Evolutionary conservation across 2,329 filamentous ascomycete genomes (phyloP).

Genomic region (Colletotrichum sojae): DNA sequence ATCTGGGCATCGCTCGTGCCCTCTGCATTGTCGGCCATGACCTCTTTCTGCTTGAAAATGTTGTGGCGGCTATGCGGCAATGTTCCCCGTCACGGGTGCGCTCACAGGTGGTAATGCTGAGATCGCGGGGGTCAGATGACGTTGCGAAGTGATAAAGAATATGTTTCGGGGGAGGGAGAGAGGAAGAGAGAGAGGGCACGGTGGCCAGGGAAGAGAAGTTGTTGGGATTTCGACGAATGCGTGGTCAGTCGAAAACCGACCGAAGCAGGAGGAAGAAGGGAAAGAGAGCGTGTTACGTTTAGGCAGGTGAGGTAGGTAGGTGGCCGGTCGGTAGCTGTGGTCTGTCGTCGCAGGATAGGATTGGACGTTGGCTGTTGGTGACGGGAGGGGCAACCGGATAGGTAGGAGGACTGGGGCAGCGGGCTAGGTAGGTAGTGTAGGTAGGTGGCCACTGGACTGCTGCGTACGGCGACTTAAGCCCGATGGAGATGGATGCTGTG

Average conservation of each 20-base stretch:
- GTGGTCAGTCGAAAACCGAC: slow-evolving; percentile 8
- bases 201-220: slow-evolving; percentile 5
- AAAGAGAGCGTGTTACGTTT: neutral
- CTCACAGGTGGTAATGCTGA: slow-evolving; percentile 5
- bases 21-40: slow-evolving; percentile 77
- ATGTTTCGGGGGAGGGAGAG: slow-evolving; percentile 2
- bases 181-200: neutral
- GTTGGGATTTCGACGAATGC: slow-evolving; percentile 29
- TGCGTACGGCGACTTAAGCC: neutral
- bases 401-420: neutral
- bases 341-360: slow-evolving; percentile 32
- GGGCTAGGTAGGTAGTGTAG: too few relatives aligned
- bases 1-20: slow-evolving; percentile 79
- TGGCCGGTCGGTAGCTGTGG: slow-evolving; percentile 33
- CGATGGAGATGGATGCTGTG: slow-evolving; percentile 1
- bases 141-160: neutral
- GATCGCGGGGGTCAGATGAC: neutral
- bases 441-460: neutral
- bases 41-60: slow-evolving; percentile 20
- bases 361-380: slow-evolving; percentile 32
- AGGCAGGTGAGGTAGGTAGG: slow-evolving; percentile 18
- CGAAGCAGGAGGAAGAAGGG: slow-evolving; percentile 11
- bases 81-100: slow-evolving; percentile 11
- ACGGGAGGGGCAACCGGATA: slow-evolving; percentile 29
- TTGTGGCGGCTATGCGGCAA: neutral